Evolutionary conservation across 768 basidiomycete genomes (phyloP), one percentile per base, ranked within the genome.

Genomic region (Mycena indigotica): DNA sequence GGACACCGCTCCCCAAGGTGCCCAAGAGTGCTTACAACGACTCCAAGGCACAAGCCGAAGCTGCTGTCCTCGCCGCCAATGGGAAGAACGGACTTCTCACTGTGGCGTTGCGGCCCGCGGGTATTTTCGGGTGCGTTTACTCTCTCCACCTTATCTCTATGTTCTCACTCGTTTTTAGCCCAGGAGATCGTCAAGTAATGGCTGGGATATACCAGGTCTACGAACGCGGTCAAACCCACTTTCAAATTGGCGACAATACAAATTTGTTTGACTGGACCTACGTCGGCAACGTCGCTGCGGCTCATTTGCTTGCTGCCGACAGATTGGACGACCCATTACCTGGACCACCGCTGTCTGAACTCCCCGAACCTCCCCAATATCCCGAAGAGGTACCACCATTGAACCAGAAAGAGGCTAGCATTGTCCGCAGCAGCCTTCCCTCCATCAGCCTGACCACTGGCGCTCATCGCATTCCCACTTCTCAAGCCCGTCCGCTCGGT

Each of bases 241-340:
- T 93, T 79, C 95, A 98, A 72, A 86, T 99, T 62, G 97, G 97
- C 32, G 80, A 89, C 74, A 97, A 98, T 74, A 86, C 82, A 61
- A 98, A 98, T 70, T 74, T 98, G 3, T 94, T 92, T 67, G 97
- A 98, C 73, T 95, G 90, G 85, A 97, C 95, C 4, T 98, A 98
- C 68, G 93, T 98, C 65, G 93, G 87, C 53, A 99, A 99, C 70
- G 88, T 96, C 59, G 96, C 95, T 1, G 84, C 89, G 66, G 95
- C 95, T 3, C 97, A 99, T 70, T 76, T 99, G 15, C 84, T 98
- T 51, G 97, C 97, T 12, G 89, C 91, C 21, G 95, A 98, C 78
- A 91, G 86, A 68, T 84, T 99, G 40, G 79, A 77, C 49, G 74
- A 79, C 13, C 76, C 81, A 0, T 75, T 82, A 23, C 77, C 82